These are phyloP conservation scores for Astraeus odoratus DNA, from an alignment of 768 basidiomycete genomes.

Conservation along the genomic window DNA sequence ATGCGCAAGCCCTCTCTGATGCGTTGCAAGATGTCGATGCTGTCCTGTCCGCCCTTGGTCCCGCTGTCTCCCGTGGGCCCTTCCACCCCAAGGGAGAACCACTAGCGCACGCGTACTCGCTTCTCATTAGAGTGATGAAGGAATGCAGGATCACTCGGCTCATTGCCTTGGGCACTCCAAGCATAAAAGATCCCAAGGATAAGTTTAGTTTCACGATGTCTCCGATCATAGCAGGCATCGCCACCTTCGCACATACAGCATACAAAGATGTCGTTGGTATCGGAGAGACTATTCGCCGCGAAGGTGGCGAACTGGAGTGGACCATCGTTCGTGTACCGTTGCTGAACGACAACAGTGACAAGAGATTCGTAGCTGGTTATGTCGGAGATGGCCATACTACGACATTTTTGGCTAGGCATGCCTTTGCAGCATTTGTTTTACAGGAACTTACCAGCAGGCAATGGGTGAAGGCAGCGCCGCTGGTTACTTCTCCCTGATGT, in stretches of 20 bases:
- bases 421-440: slow-evolving; percentile 54
- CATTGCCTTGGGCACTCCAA: slow-evolving; percentile 60
- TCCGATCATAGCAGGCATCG: slow-evolving; percentile 31
- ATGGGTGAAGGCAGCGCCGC: slow-evolving; percentile 45
- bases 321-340: slow-evolving; percentile 66
- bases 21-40: slow-evolving; percentile 54
- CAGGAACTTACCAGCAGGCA: slow-evolving; percentile 49
- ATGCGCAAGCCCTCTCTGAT: slow-evolving; percentile 39
- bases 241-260: slow-evolving; percentile 42
- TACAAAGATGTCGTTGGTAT: slow-evolving; percentile 65
- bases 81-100: slow-evolving; percentile 43
- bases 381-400: slow-evolving; percentile 56
- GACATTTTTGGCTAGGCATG: slow-evolving; percentile 44
- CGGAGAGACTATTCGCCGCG: slow-evolving; percentile 45
- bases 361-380: slow-evolving; percentile 52
- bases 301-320: slow-evolving; percentile 52
- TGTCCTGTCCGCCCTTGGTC: slow-evolving; percentile 65
- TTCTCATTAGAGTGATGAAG: slow-evolving; percentile 52
- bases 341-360: slow-evolving; percentile 42
- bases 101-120: slow-evolving; percentile 51
- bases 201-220: slow-evolving; percentile 37
- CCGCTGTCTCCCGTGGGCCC: slow-evolving; percentile 34
- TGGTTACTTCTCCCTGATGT: slow-evolving; percentile 29
- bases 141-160: slow-evolving; percentile 47
- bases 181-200: slow-evolving; percentile 56